Evolutionary conservation across 2,329 filamentous ascomycete genomes (phyloP), one percentile per base, ranked within the genome.

Genomic region (Verruconis gallopava): DNA sequence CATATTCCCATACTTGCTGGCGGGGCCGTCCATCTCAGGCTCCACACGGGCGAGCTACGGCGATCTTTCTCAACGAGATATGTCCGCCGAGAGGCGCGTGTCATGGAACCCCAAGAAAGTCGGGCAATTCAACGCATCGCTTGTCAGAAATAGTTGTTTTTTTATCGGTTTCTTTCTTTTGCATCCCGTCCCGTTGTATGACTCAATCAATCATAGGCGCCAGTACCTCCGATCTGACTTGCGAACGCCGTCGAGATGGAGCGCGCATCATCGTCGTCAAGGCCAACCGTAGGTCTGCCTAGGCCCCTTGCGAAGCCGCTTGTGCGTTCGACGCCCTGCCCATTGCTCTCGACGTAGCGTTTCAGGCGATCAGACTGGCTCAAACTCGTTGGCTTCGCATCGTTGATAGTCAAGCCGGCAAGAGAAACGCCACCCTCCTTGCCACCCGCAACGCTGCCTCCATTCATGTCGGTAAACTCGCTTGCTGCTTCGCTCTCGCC

Each of bases 171-270:
- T n/a, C n/a, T n/a, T n/a, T n/a, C n/a, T n/a, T n/a, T n/a, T n/a
- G n/a, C n/a, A n/a, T n/a, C n/a, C n/a, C n/a, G n/a, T n/a, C n/a
- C n/a, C n/a, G n/a, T n/a, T n/a, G n/a, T n/a, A n/a, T n/a, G n/a
- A n/a, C n/a, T 30, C 25, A 30, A 42, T 76, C 71, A 76, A 57
- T 77, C 73, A 53, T 75, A 76, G 51, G 67, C 71, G 33, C 71
- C 71, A 42, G 61, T 49, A 43, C 85, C 86, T 49, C 83, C 85
- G 51, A 95, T 78, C 63, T 96, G 91, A 66, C 86, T 95, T 47
- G 89, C 88, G 65, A 96, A 98, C 38, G 88, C 88, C 40, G 91
- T 96, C 56, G 85, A 94, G 54, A 96, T 77, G 62, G 89, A 96
- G 64, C 91, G 85, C 55, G 91, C 85, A 58, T 96, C 91, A 51